phyloP scores from a whole-genome alignment of 352 stramenopile genomes.

The Hyaloperonospora brassicae region DNA sequence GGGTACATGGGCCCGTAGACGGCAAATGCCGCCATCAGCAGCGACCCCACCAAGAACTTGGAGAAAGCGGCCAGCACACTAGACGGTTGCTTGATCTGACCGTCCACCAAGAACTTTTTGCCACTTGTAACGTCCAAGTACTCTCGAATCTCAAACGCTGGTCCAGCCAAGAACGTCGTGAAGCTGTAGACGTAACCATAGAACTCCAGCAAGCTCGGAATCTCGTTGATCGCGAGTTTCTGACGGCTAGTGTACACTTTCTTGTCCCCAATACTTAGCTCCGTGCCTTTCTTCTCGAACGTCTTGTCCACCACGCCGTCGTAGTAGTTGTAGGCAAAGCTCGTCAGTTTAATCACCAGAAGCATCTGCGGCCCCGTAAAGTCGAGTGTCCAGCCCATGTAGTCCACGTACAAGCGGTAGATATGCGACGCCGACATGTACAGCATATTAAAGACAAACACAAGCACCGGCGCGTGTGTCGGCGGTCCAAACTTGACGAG shows the following conservation, averaged over 20 bases:
- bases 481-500: constrained; percentile 65
- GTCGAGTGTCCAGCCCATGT: constrained; percentile 88
- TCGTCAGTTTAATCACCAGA: constrained; percentile 95
- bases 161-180: constrained; percentile 91
- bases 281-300: constrained; percentile 23
- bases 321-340: constrained; percentile 96
- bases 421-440: constrained; percentile 91
- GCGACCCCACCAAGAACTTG: constrained; percentile 62
- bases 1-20: constrained; percentile 44
- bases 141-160: constrained; percentile 91
- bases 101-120: constrained; percentile 47
- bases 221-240: constrained; percentile 59
- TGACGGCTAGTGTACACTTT: constrained; percentile 35
- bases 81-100: constrained; percentile 37
- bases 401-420: constrained; percentile 94
- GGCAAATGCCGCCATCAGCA: constrained; percentile 54
- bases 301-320: constrained; percentile 82
- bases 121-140: constrained; percentile 80
- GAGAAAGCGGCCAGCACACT: constrained; percentile 68
- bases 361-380: constrained; percentile 88
- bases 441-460: constrained; percentile 92
- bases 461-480: constrained; percentile 61
- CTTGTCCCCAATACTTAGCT: constrained; percentile 15
- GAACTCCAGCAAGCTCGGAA: constrained; percentile 91
- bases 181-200: constrained; percentile 96